phyloP scores from a whole-genome alignment of 257 asterid species.

The Solanum dulcamara region DNA sequence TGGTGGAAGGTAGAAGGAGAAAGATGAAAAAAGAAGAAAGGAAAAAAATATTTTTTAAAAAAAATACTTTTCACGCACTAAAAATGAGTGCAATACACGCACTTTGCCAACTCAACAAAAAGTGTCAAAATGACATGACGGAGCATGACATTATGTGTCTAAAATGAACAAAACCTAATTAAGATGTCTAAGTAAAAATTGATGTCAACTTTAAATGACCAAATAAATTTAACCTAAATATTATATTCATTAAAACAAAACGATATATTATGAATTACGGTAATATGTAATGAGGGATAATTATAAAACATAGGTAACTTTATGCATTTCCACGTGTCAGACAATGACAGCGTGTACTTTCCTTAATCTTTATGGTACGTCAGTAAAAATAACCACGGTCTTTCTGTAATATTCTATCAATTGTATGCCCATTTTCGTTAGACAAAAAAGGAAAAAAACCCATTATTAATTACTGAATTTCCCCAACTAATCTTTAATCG shows the following conservation, averaged over 20 bases:
- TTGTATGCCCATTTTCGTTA: background rate
- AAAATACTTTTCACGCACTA: too few species aligned
- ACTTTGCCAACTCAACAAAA: too few species aligned
- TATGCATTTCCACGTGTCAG: background rate
- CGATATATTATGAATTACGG: background rate
- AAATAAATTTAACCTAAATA: too few species aligned
- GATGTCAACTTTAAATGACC: too few species aligned
- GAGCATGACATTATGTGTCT: too few species aligned
- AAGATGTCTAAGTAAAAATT: too few species aligned
- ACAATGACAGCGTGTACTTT: background rate
- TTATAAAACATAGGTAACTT: background rate
- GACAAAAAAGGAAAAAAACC: background rate
- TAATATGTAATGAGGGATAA: fast-evolving
- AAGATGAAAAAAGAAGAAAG: too few species aligned
- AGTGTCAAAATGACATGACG: too few species aligned
- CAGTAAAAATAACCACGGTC: background rate
- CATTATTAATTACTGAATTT: background rate
- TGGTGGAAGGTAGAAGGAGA: too few species aligned
- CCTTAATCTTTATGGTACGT: background rate
- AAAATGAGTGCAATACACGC: too few species aligned
- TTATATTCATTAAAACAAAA: background rate
- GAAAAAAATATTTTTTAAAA: too few species aligned
- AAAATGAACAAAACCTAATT: too few species aligned
- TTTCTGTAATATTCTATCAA: background rate
- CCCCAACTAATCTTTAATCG: background rate